Percentiles rank a stretch among this genome's conserved stretches.
Conservation (phyloP, 2,329 filamentous ascomycete species). For the Alternaria triticina region DNA sequence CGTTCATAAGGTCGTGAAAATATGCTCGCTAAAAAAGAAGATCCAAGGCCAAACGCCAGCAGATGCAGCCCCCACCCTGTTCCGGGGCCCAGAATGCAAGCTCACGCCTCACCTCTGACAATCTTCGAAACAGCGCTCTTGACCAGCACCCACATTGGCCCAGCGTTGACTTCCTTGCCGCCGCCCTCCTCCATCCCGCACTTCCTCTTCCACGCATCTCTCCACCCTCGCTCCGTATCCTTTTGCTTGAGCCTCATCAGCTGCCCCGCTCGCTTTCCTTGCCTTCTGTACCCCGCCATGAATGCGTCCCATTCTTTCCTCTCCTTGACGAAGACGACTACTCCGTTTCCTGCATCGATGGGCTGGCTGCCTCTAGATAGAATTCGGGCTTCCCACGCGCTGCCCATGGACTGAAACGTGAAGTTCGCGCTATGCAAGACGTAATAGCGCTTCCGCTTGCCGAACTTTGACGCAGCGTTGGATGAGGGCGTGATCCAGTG, state of each 20-base stretch:
- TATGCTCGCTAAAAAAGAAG: slow-evolving; percentile 3
- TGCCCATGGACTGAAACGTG: slow-evolving; percentile 24
- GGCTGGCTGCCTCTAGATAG: slow-evolving; percentile 23
- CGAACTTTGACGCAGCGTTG: slow-evolving; percentile 19
- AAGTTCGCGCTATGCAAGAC: slow-evolving; percentile 29
- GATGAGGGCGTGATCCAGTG: slow-evolving; percentile 32
- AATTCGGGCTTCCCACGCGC: slow-evolving; percentile 32
- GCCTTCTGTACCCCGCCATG: slow-evolving; percentile 29
- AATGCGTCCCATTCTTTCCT: slow-evolving; percentile 31
- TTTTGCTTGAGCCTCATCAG: slow-evolving; percentile 27
- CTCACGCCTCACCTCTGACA: slow-evolving; percentile 31
- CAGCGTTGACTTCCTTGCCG: slow-evolving; percentile 30
- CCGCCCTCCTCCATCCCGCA: slow-evolving; percentile 28
- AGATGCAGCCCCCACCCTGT: neutral
- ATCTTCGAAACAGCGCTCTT: slow-evolving; percentile 33
- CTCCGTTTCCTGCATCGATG: slow-evolving; percentile 35
- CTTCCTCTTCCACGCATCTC: slow-evolving; percentile 32
- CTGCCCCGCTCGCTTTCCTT: slow-evolving; percentile 29
- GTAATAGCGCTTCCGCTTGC: slow-evolving; percentile 32
- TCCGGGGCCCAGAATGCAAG: neutral
- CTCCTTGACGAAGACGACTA: slow-evolving; percentile 33
- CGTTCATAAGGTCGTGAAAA: slow-evolving; percentile 1
- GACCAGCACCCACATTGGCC: slow-evolving; percentile 37
- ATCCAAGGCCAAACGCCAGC: slow-evolving; percentile 2
- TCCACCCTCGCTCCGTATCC: slow-evolving; percentile 28